Evolutionary conservation across 345 rosid species (phyloP).

Genomic region (Lenwebbia sp.): DNA sequence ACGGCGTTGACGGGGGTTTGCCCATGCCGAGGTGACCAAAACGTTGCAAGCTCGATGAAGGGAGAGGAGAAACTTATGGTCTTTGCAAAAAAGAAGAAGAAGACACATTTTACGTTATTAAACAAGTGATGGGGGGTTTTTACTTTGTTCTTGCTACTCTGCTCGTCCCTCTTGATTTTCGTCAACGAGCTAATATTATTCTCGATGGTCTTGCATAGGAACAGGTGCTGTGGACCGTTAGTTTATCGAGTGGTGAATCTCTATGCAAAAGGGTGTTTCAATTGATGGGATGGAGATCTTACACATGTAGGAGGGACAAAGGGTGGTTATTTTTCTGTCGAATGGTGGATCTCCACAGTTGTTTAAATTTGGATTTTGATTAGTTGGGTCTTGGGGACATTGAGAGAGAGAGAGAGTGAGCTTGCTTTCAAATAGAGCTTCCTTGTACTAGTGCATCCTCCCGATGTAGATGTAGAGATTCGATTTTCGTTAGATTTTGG

Average conservation of each 20-base stretch:
- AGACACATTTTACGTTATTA: not conserved
- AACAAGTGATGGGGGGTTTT: not conserved
- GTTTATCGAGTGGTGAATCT: conserved; percentile 17
- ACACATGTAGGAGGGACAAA: not conserved
- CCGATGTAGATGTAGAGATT: not conserved
- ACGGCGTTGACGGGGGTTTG: conserved; percentile 23
- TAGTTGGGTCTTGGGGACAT: not conserved
- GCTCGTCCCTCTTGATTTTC: not conserved
- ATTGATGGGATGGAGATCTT: not conserved
- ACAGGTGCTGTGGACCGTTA: not conserved
- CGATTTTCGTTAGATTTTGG: not conserved
- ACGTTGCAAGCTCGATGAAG: conserved; percentile 1
- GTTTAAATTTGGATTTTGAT: not conserved
- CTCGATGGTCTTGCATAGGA: not conserved
- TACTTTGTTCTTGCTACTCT: not conserved
- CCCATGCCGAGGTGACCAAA: conserved; percentile 13
- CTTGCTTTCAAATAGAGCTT: not conserved
- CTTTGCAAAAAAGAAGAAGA: not conserved
- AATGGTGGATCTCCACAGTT: not conserved
- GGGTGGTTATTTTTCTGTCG: not conserved
- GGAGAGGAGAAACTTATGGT: not conserved
- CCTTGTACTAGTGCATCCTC: not conserved
- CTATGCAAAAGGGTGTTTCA: not conserved
- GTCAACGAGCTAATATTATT: not conserved
- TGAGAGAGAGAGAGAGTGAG: not conserved